Evolutionary conservation across 106 monocot species (phyloP), one percentile per base, ranked within the genome.

Genomic region (Cymbidium sinense): DNA sequence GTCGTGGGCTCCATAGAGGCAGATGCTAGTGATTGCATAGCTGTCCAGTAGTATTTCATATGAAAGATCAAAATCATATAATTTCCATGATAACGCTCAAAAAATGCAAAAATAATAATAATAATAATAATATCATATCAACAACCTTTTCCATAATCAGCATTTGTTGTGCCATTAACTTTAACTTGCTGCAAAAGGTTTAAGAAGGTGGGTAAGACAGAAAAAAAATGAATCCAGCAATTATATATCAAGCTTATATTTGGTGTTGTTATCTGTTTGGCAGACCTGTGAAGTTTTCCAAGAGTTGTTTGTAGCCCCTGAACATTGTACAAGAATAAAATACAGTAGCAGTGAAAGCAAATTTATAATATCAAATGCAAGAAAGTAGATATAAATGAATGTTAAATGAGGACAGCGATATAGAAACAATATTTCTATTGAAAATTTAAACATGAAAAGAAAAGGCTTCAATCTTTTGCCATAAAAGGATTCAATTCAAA

Each of bases 111-210:
- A 39, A 43, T 0, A 43, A 7, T 36, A 9, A 0, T 8, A 43
- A 43, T 8, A 10, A 43, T 9, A 11, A 10, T 43, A 36, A 36
- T 2, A 36, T 36, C 7, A 43, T 43, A 43, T 7, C 10, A 43
- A 0, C 9, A 43, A 90, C 87, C 90, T 79, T 80, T 50, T 65
- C 83, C 85, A 77, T 74, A 81, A 51, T 86, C 79, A 4, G 58
- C 13, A 81, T 81, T 78, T 44, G 75, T 51, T 34, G 73, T 79
- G 51, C 84, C 86, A 87, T 87, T 87, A 25, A 83, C 37, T 75
- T 87, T 89, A 39, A 25, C 79, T 51, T 86, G 84, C 94, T 91
- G 83, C 36, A 86, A 65, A 34, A 58, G 8, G 9, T 29, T 64
- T 64, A 31, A 65, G n/a, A 65, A 12, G 30, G 21, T 20, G 20